phyloP scores from a whole-genome alignment of 176 grass and related monocot genomes.

The Tuctoria greenei region DNA sequence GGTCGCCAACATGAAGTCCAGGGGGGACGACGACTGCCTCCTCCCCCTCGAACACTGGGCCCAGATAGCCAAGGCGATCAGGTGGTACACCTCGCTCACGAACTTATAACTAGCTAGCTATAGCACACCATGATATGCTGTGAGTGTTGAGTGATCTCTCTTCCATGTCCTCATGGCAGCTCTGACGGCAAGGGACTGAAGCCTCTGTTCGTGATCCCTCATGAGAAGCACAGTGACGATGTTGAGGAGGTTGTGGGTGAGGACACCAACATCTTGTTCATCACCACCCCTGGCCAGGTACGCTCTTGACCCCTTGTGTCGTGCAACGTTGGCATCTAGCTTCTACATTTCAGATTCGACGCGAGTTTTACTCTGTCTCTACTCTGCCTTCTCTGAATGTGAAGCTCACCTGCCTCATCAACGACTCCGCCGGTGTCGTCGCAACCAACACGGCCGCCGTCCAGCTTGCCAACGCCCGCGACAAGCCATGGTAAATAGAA shows the following conservation, averaged over 20 bases:
- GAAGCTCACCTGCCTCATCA: conserved; percentile 78
- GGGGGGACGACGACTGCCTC: conserved; percentile 74
- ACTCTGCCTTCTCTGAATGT: neutral
- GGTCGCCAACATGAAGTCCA: conserved; percentile 73
- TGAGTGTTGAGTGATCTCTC: neutral
- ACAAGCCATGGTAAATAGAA: conserved; percentile 62
- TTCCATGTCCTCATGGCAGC: conserved; percentile 11
- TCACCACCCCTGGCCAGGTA: conserved; percentile 90
- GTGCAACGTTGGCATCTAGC: neutral
- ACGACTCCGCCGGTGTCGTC: conserved; percentile 71
- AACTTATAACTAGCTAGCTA: too few species aligned
- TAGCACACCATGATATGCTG: neutral
- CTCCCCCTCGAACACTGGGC: conserved; percentile 75
- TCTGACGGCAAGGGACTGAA: conserved; percentile 44
- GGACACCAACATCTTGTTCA: conserved; percentile 62
- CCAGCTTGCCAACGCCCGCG: conserved; percentile 71
- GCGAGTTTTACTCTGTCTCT: neutral
- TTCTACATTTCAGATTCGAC: neutral
- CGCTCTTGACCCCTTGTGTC: neutral
- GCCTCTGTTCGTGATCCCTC: conserved; percentile 91
- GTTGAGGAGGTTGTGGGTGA: conserved; percentile 62
- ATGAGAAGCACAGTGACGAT: conserved; percentile 90
- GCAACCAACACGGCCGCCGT: conserved; percentile 88
- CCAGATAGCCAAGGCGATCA: conserved; percentile 64
- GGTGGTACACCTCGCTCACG: conserved; percentile 14